phyloP scores from a whole-genome alignment of 2,329 filamentous ascomycete genomes.

The Hymenoscyphus albidus region DNA sequence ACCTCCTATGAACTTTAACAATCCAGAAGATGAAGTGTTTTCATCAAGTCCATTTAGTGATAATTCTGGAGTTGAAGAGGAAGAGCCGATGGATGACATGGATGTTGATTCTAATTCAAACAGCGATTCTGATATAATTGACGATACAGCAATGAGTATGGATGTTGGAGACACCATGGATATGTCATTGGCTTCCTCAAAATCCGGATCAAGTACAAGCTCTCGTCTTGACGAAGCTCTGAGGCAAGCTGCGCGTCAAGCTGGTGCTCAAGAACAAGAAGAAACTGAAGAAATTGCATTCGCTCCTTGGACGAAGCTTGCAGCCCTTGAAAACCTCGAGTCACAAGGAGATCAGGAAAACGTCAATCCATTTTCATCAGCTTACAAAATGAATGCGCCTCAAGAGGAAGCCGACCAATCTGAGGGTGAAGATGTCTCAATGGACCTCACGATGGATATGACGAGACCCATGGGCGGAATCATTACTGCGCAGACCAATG shows the following conservation, averaged over 20 bases:
- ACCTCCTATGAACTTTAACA: constrained; percentile 60
- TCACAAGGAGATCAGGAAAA: constrained; percentile 45
- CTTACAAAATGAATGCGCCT: constrained; percentile 21
- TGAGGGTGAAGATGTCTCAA: constrained; percentile 40
- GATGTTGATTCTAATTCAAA: constrained; percentile 44
- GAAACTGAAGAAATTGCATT: constrained; percentile 69
- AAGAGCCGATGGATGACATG: constrained; percentile 33
- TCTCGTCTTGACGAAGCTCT: constrained; percentile 76
- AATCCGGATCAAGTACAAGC: constrained; percentile 54
- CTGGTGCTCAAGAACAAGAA: constrained; percentile 64
- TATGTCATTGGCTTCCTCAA: constrained; percentile 60
- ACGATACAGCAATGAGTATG: constrained; percentile 77
- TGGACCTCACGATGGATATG: constrained; percentile 47
- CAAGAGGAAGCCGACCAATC: constrained; percentile 29
- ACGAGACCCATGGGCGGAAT: constrained; percentile 57
- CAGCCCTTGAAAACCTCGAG: constrained; percentile 35
- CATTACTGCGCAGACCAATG: constrained; percentile 22
- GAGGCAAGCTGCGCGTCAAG: constrained; percentile 68
- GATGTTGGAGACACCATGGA: constrained; percentile 66
- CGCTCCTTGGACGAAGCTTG: constrained; percentile 65
- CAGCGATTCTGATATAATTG: constrained; percentile 57
- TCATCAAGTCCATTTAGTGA: constrained; percentile 77
- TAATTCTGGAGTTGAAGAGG: constrained; percentile 45
- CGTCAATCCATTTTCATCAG: constrained; percentile 43
- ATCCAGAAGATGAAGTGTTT: constrained; percentile 56